Evolutionary conservation across 1,139 yeast species (phyloP).

Genomic region (Yamadazyma taylorii): DNA sequence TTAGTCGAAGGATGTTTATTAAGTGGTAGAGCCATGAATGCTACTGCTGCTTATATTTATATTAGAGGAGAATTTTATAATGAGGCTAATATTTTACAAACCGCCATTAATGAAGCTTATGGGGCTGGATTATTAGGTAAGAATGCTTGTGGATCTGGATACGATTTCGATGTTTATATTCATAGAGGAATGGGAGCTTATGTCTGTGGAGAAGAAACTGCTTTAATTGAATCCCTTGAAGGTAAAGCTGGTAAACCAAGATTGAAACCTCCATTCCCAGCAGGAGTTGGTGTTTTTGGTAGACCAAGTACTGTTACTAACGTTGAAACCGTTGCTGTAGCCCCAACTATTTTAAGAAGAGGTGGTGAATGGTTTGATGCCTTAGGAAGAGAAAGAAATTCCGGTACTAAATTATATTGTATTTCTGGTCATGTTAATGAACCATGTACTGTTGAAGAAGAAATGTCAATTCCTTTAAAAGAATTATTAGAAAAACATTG

Average conservation of each 20-base stretch:
- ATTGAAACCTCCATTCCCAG: slow-evolving; percentile 92
- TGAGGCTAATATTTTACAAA: slow-evolving; percentile 69
- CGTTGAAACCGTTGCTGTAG: slow-evolving; percentile 86
- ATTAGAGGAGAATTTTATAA: slow-evolving; percentile 87
- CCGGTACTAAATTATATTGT: slow-evolving; percentile 81
- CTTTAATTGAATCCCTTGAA: slow-evolving; percentile 80
- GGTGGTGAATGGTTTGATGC: slow-evolving; percentile 85
- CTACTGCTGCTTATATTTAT: slow-evolving; percentile 87
- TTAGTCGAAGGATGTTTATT: slow-evolving; percentile 84
- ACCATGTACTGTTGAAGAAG: slow-evolving; percentile 91
- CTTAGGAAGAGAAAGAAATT: slow-evolving; percentile 81
- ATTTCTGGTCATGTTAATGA: slow-evolving; percentile 88
- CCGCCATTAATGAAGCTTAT: slow-evolving; percentile 84
- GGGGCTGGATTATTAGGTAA: slow-evolving; percentile 76
- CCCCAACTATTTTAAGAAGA: slow-evolving; percentile 84
- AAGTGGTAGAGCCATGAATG: slow-evolving; percentile 90
- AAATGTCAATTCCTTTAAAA: slow-evolving; percentile 82
- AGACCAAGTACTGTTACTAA: slow-evolving; percentile 88
- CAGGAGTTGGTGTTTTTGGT: slow-evolving; percentile 88
- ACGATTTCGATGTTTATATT: slow-evolving; percentile 74
- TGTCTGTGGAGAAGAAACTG: slow-evolving; percentile 89
- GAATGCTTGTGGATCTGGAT: slow-evolving; percentile 85
- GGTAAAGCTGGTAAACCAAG: slow-evolving; percentile 94
- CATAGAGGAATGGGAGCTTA: slow-evolving; percentile 94
- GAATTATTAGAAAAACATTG: slow-evolving; percentile 84